These are phyloP conservation scores for Mucor ambiguus DNA, from an alignment of 371 early-diverging fungal genomes.

Conservation along the genomic window DNA sequence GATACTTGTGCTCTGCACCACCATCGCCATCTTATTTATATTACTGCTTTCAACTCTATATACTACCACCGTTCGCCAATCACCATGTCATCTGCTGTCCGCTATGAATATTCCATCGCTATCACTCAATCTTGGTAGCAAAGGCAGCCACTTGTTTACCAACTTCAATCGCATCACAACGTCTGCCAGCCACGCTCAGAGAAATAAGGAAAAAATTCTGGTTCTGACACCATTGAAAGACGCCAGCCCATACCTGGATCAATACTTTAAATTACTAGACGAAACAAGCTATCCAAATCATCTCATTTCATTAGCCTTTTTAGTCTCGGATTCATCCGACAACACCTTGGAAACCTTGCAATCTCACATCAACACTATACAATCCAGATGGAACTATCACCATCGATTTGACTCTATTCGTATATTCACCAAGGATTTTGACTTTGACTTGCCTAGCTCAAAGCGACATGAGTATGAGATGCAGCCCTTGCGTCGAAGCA, in stretches of 20 bases:
- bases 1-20: conserved; percentile 3
- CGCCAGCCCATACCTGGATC: conserved; percentile 55
- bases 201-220: conserved; percentile 38
- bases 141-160: conserved; percentile 2
- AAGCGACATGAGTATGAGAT: conserved; percentile 54
- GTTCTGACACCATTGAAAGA: conserved; percentile 64
- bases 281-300: conserved; percentile 54
- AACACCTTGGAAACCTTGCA: conserved; percentile 48
- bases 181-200: conserved; percentile 6
- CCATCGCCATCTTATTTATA: conserved; percentile 8
- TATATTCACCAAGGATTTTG: conserved; percentile 61
- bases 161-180: conserved; percentile 12
- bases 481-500: conserved; percentile 54
- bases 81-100: background rate
- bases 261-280: conserved; percentile 61
- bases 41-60: background rate
- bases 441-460: conserved; percentile 53
- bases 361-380: conserved; percentile 32
- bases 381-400: conserved; percentile 13
- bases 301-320: conserved; percentile 58
- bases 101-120: conserved; percentile 11
- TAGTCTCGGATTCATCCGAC: conserved; percentile 64
- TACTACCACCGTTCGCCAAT: background rate
- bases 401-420: conserved; percentile 50
- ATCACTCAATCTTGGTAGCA: background rate